Base-by-base conservation (phyloP, 2,329 filamentous ascomycete genomes). In the Pseudocercospora crystallina region DNA sequence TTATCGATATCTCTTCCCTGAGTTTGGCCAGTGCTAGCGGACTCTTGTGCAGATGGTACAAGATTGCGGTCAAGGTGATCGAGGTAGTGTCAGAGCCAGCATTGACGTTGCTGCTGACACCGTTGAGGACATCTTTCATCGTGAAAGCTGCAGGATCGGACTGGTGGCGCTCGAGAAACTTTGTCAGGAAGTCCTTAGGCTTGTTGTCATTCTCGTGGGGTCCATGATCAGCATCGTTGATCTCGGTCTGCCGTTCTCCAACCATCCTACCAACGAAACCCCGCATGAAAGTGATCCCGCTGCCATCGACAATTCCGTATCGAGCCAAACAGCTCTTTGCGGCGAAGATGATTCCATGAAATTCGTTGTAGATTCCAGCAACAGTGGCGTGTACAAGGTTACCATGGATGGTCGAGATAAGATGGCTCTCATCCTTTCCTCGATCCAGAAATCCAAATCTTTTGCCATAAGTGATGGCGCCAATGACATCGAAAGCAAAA, bases 401-500 rank as follows among this genome's bases (percentile, higher is more conserved):
- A 9, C 38, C 38, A 13, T 41, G 38, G 20, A 41, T 29, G 9
- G 38, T 31, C 38, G 29, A 5, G 12, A 41, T 41, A 12, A 41
- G 20, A 3, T 29, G 3, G 10, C 36, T 26, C 9, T 70, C 65
- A 44, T 72, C 69, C 10, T 49, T 36, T 5, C 61, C 69, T 1
- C 48, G 54, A 10, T 69, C 67, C 56, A 73, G 61, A 50, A 71
- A 72, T 14, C 67, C 66, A 48, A 72, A 73, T 15, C 62, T 58
- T 45, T 68, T 64, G 14, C 64, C 66, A 48, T 71, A 72, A 2
- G 70, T 71, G 13, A 73, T 56, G 53, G 70, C 69, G 20, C 71
- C 71, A 26, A 73, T 74, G 30, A 75, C 68, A 42, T 75, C 71
- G 69, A 73, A 73, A 11, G 71, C 71, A 51, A 71, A 73, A 13